Evolutionary conservation across 192 early-diverging fungal genomes (phyloP), one percentile per base, ranked within the genome.

Genomic region (Martensiomyces pterosporus): DNA sequence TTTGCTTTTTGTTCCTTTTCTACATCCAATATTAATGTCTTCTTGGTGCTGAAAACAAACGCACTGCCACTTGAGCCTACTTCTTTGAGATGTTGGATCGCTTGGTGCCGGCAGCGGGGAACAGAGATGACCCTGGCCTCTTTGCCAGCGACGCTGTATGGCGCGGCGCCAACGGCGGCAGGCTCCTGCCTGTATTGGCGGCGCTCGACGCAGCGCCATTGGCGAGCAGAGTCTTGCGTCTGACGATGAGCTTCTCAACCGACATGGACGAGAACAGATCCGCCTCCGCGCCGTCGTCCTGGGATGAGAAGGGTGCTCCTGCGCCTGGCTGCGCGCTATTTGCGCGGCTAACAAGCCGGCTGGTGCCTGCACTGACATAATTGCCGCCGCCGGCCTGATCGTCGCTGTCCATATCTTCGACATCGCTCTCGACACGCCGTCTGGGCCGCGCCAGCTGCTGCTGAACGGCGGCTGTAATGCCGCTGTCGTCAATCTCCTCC

Each of bases 211-310:
- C 53, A 13, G 13, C 13, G 17, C 41, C 49, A 21, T 23, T 23
- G 1, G 49, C 24, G 24, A 50, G 24, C 24, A 58, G 39, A 0
- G 68, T 60, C 25, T 39, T 43, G 27, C 68, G 56, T 1, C 68
- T 51, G 2, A 72, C 61, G 41, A 72, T 72, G 17, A 72, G 57
- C 39, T 44, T 47, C 43, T 64, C 68, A n/a, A 72, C 52, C 3
- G 60, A 25, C n/a, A 71, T 55, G n/a, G 60, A 26, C 17, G 40
- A 32, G 29, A 64, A 63, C 38, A 50, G 29, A 17, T 40, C 62
- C 6, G 49, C 55, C 19, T 45, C 60, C 34, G 47, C 2, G 19
- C 22, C 41, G 18, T 47, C 52, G 35, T 53, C 52, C 12, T 25
- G 21, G 17, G 32, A 19, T 39, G 32, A 5, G 1, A 25, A 26